Evolutionary conservation across 306 rosid genomes (phyloP).

Genomic region (Prunus dulcis): DNA sequence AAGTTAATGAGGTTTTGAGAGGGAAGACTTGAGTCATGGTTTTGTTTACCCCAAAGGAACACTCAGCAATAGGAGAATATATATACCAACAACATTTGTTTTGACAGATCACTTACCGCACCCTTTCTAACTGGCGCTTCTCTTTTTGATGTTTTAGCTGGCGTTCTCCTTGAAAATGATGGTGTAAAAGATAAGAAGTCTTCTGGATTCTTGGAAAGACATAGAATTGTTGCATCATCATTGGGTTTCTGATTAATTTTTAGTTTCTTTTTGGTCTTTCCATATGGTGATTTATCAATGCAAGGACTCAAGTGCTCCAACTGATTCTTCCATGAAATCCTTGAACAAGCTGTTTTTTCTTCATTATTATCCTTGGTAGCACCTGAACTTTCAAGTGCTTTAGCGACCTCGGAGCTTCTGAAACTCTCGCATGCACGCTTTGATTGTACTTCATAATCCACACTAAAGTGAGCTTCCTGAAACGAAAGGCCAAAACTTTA

Average conservation of each 20-base stretch:
- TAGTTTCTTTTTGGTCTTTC: not conserved
- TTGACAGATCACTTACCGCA: not conserved
- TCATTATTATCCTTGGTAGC: not conserved
- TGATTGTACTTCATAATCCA: not conserved
- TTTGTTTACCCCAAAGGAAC: not conserved
- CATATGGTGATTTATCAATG: not conserved
- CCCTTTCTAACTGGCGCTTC: not conserved
- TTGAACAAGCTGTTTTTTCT: not conserved
- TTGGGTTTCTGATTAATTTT: not conserved
- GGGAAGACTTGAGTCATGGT: not conserved
- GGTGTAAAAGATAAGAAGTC: not conserved
- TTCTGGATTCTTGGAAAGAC: slow-evolving; percentile 1
- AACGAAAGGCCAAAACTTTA: not conserved
- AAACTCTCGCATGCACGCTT: not conserved
- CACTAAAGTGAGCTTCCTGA: not conserved
- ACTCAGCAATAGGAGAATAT: not conserved
- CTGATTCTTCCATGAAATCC: not conserved
- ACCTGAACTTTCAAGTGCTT: not conserved
- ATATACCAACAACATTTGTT: not conserved
- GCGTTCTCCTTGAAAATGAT: not conserved
- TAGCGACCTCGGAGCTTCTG: not conserved
- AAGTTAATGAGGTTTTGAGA: not conserved
- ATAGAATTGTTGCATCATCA: not conserved
- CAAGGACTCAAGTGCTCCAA: not conserved
- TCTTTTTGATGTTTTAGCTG: not conserved